These are phyloP conservation scores for Colletotrichum echinochloae DNA, from an alignment of 2,329 filamentous ascomycete species.

Conservation along the genomic window DNA sequence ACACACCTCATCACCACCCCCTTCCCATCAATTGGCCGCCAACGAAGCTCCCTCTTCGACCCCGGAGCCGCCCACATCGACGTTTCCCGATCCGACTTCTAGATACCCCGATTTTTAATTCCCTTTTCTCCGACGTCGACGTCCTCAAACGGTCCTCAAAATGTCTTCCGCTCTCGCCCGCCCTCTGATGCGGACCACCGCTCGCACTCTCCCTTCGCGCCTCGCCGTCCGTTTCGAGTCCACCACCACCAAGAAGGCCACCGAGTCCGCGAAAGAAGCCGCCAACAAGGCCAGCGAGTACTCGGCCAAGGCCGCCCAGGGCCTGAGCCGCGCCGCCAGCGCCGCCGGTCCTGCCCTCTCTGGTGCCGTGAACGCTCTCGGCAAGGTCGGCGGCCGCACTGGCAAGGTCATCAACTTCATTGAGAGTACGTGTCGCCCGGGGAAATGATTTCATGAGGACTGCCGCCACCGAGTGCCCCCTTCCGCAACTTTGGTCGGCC, in stretches of 20 bases:
- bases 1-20: constrained; percentile 41
- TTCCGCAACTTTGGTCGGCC: background rate
- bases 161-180: constrained; percentile 54
- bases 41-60: constrained; percentile 44
- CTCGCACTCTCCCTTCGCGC: constrained; percentile 58
- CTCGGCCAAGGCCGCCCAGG: constrained; percentile 79
- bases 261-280: constrained; percentile 56
- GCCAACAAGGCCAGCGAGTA: constrained; percentile 59
- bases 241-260: constrained; percentile 62
- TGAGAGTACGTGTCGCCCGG: constrained; percentile 75
- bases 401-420: constrained; percentile 82
- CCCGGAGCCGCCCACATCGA: constrained; percentile 46
- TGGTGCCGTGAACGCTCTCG: constrained; percentile 76
- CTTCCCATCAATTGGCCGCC: constrained; percentile 53
- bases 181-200: constrained; percentile 60
- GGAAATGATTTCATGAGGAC: background rate
- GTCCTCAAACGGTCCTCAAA: constrained; percentile 38
- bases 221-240: constrained; percentile 71
- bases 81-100: constrained; percentile 39
- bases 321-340: constrained; percentile 83
- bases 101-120: constrained; percentile 34
- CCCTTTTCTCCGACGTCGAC: constrained; percentile 22
- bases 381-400: constrained; percentile 85
- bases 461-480: background rate
- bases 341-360: constrained; percentile 83